Base-by-base conservation (phyloP, 306 rosid genomes). In the Dalbergia cultrata region DNA sequence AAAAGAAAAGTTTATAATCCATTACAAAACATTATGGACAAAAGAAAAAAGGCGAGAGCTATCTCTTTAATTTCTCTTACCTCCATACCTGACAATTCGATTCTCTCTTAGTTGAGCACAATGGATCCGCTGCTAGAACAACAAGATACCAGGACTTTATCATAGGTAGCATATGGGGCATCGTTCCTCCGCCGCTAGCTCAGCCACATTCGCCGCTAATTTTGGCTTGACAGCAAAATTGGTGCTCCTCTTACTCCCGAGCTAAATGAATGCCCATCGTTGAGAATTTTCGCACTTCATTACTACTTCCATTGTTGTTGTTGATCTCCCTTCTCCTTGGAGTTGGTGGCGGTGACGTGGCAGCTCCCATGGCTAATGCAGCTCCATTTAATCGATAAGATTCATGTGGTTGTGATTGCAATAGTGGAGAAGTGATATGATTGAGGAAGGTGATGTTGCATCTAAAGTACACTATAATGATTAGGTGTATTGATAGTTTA, bases 81-180 rank as follows among this genome's bases (percentile, higher is more conserved):
- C 97, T 91, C 84, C 84, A 89, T 97, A 93, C 91, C 95, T 85
- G 80, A 82, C 75, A 86, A 77, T 13, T 84, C 73, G 82, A 73
- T 75, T 54, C 74, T 68, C 39, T 85, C 80, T 10, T 89, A 84
- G 11, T 81, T 83, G 4, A 78, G 66, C 50, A 52, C 79, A 44
- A 75, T 79, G 44, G 93, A 90, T 74, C 88, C 88, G 65, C 88
- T 93, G 88, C 91, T 89, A 0, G 95, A 95, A 83, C 96, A 95
- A 77, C 94, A 89, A 11, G 94, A 91, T 7, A 78, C 72, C 17
- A 82, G 84, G 18, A 37, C 60, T 33, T 84, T 87, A 75, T 81
- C 85, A 13, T 78, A 79, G 69, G 53, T 80, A 81, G 82, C 82
- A 75, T 88, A 26, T 88, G 8, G 79, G 66, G 70, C 80, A 80